Conservation (phyloP, 805 yeast species). For the Suhomyces pyralidae region DNA sequence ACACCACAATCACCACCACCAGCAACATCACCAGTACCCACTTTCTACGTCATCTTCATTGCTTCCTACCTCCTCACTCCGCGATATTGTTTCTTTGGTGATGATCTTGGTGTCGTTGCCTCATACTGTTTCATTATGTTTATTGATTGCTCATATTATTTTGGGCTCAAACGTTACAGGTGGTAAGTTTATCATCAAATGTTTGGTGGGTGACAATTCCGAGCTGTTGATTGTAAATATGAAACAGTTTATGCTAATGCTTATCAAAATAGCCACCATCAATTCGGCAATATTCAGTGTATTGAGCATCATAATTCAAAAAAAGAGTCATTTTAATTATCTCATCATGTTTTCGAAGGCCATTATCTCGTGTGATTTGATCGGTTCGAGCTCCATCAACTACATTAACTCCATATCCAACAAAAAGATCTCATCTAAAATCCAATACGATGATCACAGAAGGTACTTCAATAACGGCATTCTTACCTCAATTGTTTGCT, state of each 20-base stretch:
- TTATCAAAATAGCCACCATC: slow-evolving; percentile 2
- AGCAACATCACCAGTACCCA: slow-evolving; percentile 8
- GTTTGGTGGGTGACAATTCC: slow-evolving; percentile 3
- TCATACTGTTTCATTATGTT: slow-evolving; percentile 8
- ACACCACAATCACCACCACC: slow-evolving; percentile 7
- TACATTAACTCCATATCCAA: slow-evolving; percentile 10
- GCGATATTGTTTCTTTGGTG: slow-evolving; percentile 12
- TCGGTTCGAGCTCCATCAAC: slow-evolving; percentile 11
- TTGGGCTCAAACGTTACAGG: slow-evolving; percentile 13
- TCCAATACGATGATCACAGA: slow-evolving; percentile 8
- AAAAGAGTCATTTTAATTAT: slow-evolving; percentile 12
- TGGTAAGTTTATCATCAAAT: slow-evolving; percentile 11
- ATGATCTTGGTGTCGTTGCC: slow-evolving; percentile 14
- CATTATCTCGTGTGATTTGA: slow-evolving; percentile 13
- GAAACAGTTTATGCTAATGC: neutral
- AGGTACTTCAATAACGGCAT: slow-evolving; percentile 7
- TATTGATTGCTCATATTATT: slow-evolving; percentile 9
- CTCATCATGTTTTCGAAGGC: slow-evolving; percentile 13
- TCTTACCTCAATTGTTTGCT: slow-evolving; percentile 11
- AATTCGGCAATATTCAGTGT: slow-evolving; percentile 5
- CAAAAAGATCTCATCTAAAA: slow-evolving; percentile 8
- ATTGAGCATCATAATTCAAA: slow-evolving; percentile 5
- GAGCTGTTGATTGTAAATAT: slow-evolving; percentile 4
- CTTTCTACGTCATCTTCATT: slow-evolving; percentile 6
- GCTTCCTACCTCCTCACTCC: slow-evolving; percentile 9